Conservation (phyloP, 352 stramenopile genomes). For the Chrysophaeum taylorii region DNA sequence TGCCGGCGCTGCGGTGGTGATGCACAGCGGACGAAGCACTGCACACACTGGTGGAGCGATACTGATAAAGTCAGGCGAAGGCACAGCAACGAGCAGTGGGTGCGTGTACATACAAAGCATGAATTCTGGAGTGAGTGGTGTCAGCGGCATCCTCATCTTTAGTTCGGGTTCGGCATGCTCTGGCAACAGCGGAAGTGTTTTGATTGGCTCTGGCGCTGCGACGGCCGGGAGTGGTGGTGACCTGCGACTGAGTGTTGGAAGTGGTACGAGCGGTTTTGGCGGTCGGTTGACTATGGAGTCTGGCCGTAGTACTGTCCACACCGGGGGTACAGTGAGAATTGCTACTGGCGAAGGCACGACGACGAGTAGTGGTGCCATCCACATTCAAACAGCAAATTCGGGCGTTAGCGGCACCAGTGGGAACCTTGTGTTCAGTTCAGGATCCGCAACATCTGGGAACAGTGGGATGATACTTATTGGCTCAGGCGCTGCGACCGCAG, state of each 20-base stretch:
- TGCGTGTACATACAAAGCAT: background rate
- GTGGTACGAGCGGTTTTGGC: background rate
- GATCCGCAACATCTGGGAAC: background rate
- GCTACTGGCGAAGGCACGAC: background rate
- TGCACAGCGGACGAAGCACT: background rate
- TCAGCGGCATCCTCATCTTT: no score
- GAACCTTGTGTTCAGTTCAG: background rate
- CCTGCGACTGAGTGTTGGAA: slow-evolving; percentile 35
- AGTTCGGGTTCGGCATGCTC: no score
- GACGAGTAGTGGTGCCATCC: slow-evolving; percentile 20
- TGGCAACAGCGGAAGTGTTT: background rate
- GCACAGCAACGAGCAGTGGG: background rate
- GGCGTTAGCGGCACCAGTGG: background rate
- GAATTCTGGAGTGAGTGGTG: background rate
- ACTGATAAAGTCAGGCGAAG: background rate
- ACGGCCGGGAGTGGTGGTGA: slow-evolving; percentile 49
- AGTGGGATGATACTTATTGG: slow-evolving; percentile 15
- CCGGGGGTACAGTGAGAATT: background rate
- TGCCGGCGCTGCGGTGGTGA: background rate
- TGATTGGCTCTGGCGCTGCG: slow-evolving; percentile 41
- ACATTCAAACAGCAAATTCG: slow-evolving; percentile 21
- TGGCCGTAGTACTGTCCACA: slow-evolving; percentile 1
- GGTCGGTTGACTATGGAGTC: background rate
- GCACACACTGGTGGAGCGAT: background rate
- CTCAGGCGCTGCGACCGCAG: slow-evolving; percentile 17